Evolutionary conservation across 2,329 filamentous ascomycete genomes (phyloP), one percentile per base, ranked within the genome.

Genomic region (Xylaria multiplex): DNA sequence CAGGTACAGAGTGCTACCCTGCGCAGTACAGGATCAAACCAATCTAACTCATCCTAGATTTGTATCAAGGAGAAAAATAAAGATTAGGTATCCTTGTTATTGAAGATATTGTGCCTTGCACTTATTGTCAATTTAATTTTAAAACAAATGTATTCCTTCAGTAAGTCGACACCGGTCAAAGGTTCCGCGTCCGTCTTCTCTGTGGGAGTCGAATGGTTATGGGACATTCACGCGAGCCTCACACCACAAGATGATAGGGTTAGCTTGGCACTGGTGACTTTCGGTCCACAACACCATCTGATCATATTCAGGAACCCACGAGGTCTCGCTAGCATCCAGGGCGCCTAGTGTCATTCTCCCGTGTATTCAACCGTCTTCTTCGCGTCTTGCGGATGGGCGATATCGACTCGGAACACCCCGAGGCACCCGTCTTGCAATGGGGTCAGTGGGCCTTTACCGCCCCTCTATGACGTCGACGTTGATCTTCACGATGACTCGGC

Each of bases 1-100:
- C 66, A 68, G 66, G 66, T 68, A 68, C 66, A 59, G 27, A 60
- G 59, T 63, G 43, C 55, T 35, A 66, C 66, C 59, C 57, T 50
- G 24, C 40, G 40, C 19, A 55, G 60, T 40, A 59, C 49, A 35
- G 14, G 37, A 52, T 48, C 52, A 24, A 19, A 35, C 52, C 43
- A 14, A 24, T 59, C 37, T 62, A 19, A 42, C 35, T 24, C 19
- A 59, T 43, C 35, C 27, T 37, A 60, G 40, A 27, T 59, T 14
- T 56, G 13, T 40, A 30, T 49, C 13, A n/a, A 16, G 22, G 13
- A n/a, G 4, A 40, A 16, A 24, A 13, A 49, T 14, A 30, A 30
- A 40, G 22, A 7, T 19, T 3, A 37, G 1, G n/a, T 24, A 8
- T 6, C 22, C 13, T 49, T 35, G 46, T 30, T 9, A n/a, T 43